These are phyloP conservation scores for Beauveria bassiana DNA, from an alignment of 2,329 filamentous ascomycete species.

Conservation along the genomic window DNA sequence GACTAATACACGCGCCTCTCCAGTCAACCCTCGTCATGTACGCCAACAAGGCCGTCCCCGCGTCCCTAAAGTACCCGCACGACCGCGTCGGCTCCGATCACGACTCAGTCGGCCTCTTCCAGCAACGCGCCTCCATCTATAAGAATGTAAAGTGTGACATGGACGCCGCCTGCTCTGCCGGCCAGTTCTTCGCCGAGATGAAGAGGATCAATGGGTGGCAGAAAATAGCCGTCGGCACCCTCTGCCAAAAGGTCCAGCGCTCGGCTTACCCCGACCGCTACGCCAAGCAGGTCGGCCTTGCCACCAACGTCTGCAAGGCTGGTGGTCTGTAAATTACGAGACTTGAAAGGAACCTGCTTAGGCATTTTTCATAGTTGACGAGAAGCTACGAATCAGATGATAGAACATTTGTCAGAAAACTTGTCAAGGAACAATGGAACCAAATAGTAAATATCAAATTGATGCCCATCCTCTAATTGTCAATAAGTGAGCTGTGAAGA, in stretches of 20 bases:
- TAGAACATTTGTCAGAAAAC: not conserved
- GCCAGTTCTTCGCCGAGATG: conserved; percentile 17
- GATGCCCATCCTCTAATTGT: not conserved
- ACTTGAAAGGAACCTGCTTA: not conserved
- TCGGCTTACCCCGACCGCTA: conserved; percentile 17
- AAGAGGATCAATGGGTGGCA: conserved; percentile 16
- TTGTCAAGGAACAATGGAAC: not conserved
- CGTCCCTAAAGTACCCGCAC: conserved; percentile 15
- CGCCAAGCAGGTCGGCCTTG: conserved; percentile 13
- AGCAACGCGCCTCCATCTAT: conserved; percentile 18
- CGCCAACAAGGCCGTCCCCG: conserved; percentile 16
- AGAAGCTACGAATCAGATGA: not conserved
- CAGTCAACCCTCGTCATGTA: conserved; percentile 17
- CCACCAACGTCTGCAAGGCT: conserved; percentile 15
- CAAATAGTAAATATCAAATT: not conserved
- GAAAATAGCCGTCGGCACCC: conserved; percentile 15
- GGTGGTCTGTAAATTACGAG: conserved; percentile 12
- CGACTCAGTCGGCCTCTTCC: conserved; percentile 19
- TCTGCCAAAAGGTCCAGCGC: conserved; percentile 19
- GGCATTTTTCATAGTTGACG: not conserved
- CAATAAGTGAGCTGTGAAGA: too few species aligned
- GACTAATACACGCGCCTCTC: not conserved
- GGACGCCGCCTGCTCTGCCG: conserved; percentile 16
- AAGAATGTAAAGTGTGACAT: conserved; percentile 18
- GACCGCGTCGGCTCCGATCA: conserved; percentile 17